Percentiles rank a stretch among this genome's conserved stretches.
Conservation (phyloP, 2,329 filamentous ascomycete genomes). For the Lasiodiplodia gonubiensis region DNA sequence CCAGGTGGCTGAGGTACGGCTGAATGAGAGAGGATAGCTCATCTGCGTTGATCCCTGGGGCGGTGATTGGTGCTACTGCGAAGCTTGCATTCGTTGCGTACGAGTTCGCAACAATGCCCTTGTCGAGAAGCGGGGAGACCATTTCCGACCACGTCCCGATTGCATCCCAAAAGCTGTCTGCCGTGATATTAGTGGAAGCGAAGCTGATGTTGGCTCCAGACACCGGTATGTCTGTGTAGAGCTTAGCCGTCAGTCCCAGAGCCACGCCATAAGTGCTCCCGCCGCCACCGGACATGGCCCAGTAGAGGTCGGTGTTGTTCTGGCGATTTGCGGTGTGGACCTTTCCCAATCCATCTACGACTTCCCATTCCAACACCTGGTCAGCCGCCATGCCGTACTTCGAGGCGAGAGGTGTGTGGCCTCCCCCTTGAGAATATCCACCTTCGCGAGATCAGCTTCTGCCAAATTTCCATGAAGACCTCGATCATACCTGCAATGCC, state of each 20-base stretch:
- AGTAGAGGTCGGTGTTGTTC: conserved; percentile 43
- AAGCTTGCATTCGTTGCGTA: conserved; percentile 33
- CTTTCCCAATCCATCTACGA: conserved; percentile 41
- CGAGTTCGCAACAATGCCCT: conserved; percentile 32
- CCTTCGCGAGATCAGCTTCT: conserved; percentile 28
- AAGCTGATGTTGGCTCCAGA: conserved; percentile 37
- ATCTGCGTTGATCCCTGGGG: background rate
- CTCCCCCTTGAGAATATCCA: conserved; percentile 41
- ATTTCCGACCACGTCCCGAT: background rate
- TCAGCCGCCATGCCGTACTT: conserved; percentile 40
- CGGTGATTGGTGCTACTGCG: conserved; percentile 17
- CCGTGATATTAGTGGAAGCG: background rate
- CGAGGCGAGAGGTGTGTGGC: conserved; percentile 33
- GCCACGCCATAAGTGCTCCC: conserved; percentile 42
- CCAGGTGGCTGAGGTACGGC: conserved; percentile 37
- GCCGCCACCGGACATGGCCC: conserved; percentile 43
- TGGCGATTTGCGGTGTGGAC: conserved; percentile 37
- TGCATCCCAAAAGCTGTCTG: background rate
- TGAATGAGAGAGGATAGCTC: conserved; percentile 27
- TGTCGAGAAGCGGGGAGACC: background rate
- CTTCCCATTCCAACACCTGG: conserved; percentile 40
- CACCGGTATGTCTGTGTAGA: conserved; percentile 34
- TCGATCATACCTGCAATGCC: conserved; percentile 36
- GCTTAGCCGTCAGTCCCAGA: conserved; percentile 39
- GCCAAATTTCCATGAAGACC: rapidly evolving